Percentiles rank a stretch among this genome's conserved stretches.
Conservation (phyloP, 2,329 filamentous ascomycete genomes). For the Aspergillus novoparasiticus region DNA sequence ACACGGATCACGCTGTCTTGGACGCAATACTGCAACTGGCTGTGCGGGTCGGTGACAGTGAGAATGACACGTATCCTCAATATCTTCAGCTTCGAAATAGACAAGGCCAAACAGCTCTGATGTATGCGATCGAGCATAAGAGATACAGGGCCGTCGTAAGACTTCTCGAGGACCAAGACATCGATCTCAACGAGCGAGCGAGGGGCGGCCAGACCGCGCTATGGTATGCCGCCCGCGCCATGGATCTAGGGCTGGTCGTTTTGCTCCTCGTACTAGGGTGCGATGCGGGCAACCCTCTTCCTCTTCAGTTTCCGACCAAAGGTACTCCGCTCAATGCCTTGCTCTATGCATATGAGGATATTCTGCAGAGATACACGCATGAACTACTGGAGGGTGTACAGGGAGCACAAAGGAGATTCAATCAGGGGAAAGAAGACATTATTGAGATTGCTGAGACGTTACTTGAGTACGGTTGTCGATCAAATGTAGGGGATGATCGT, state of each 20-base stretch:
- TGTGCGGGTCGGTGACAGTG: neutral
- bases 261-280: neutral
- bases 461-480: neutral
- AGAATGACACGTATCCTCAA: neutral
- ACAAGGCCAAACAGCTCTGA: neutral
- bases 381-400: neutral
- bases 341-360: neutral
- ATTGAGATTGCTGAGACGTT: neutral
- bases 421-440: neutral
- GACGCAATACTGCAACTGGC: neutral
- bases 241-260: neutral
- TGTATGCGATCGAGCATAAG: neutral
- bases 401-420: neutral
- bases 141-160: no score
- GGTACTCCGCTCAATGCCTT: neutral
- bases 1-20: neutral
- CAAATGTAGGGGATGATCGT: neutral
- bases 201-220: neutral
- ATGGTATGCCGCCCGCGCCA: neutral
- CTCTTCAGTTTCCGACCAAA: neutral
- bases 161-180: neutral
- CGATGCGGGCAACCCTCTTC: neutral
- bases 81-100: neutral
- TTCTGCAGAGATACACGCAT: neutral
- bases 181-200: neutral